Base-by-base conservation (phyloP, 441 rosid genomes). In the Populus hybrid region DNA sequence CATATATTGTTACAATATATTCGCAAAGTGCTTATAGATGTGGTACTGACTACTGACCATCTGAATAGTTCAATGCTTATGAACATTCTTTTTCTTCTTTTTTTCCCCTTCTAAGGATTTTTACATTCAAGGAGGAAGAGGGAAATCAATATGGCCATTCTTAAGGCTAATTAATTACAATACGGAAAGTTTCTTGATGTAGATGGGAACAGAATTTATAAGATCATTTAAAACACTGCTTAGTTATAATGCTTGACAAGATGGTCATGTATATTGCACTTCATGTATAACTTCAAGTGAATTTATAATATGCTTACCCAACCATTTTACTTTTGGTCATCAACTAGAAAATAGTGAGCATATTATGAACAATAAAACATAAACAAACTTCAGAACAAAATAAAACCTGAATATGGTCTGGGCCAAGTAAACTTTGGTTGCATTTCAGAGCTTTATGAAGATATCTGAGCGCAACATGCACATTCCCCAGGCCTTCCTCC, bases 401-500 rank as follows among this genome's bases (percentile, higher is more conserved):
- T 66, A 35, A 20, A 64, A 91, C 95, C 92, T 91, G 95, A 81
- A 91, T 91, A 72, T 90, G 95, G 71, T 90, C 93, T 1, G 84
- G 87, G 76, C 95, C 93, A 46, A 91, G 83, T 68, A 91, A 80
- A 81, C 88, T 90, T 75, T 86, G 88, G 89, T 90, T 91, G 86
- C 93, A 88, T 79, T 89, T 90, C 35, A 91, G 85, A 72, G 95
- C 95, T 74, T 87, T 90, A 72, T 91, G 93, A 74, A 89, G 88
- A 72, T 91, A 91, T 83, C 93, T 83, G 53, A 91, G 93, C 64
- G 95, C 91, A 80, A 90, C 85, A 80, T 91, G 90, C 79, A 87
- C 93, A 75, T 90, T 90, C 70, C 93, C 93, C 75, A 88, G 86
- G 78, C 92, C 92, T 78, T 91, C 93, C 86, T 91, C 93, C 95